Evolutionary conservation across 495 filamentous ascomycete species (phyloP).

Genomic region (Penicillium crystallinum): DNA sequence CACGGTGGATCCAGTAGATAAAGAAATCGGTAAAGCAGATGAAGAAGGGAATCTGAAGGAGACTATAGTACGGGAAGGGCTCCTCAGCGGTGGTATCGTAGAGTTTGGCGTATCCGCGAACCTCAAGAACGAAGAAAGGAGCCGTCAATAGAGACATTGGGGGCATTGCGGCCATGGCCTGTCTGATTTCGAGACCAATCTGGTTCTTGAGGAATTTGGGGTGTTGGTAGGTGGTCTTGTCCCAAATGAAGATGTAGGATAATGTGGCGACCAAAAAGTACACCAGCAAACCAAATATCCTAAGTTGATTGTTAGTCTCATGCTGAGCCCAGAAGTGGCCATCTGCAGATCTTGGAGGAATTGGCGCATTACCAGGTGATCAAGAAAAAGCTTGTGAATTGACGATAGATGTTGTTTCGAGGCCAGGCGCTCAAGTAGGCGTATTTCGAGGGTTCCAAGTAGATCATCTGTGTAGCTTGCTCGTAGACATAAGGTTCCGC

Average conservation of each 20-base stretch:
- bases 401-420: constrained; percentile 75
- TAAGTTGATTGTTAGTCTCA: constrained; percentile 29
- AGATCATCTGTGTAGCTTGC: constrained; percentile 67
- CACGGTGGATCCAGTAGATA: constrained; percentile 95
- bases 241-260: constrained; percentile 90
- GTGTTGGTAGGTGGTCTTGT: constrained; percentile 82
- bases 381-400: constrained; percentile 68
- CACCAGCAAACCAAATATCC: constrained; percentile 75
- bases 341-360: background rate
- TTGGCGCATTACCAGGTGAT: constrained; percentile 69
- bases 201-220: constrained; percentile 96
- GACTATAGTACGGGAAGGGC: constrained; percentile 70
- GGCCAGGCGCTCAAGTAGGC: constrained; percentile 79
- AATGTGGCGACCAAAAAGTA: constrained; percentile 82
- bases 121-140: constrained; percentile 78
- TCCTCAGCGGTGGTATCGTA: constrained; percentile 73
- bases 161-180: constrained; percentile 70
- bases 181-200: constrained; percentile 76
- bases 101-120: constrained; percentile 80
- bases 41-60: constrained; percentile 87
- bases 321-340: background rate
- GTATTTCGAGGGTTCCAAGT: constrained; percentile 64
- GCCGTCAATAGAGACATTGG: constrained; percentile 78
- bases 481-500: constrained; percentile 55
- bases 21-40: constrained; percentile 86